Conservation (phyloP, 2,329 filamentous ascomycete genomes). For the Exophiala dermatitidis region DNA sequence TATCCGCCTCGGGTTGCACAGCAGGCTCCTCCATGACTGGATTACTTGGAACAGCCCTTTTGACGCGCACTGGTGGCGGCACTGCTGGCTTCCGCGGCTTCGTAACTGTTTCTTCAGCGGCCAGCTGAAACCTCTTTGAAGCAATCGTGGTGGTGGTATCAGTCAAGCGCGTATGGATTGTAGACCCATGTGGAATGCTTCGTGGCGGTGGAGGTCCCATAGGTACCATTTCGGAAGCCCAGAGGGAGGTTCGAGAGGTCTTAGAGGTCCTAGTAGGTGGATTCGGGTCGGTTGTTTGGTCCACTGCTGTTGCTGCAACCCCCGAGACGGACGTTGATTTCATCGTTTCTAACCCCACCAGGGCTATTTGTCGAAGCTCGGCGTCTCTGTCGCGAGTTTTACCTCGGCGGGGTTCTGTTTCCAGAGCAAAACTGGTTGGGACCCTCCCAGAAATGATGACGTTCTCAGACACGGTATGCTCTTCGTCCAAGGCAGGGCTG, state of each 20-base stretch:
- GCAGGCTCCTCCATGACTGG: neutral
- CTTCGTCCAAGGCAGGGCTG: constrained; percentile 5
- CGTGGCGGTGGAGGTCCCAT: constrained; percentile 8
- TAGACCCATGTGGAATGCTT: neutral
- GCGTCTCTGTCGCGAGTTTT: neutral
- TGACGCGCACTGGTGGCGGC: constrained; percentile 9
- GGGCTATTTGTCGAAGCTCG: too few species aligned
- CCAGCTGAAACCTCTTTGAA: neutral
- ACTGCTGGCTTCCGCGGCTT: neutral
- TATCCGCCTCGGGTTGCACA: neutral
- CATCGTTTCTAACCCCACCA: too few species aligned
- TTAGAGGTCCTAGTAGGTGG: neutral
- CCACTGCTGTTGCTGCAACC: too few species aligned
- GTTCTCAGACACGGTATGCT: constrained; percentile 3
- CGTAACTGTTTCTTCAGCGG: neutral
- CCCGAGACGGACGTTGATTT: too few species aligned
- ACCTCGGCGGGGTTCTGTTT: neutral
- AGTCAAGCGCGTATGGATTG: constrained; percentile 1
- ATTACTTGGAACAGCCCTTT: neutral
- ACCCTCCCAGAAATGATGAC: constrained; percentile 4
- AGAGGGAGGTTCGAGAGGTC: neutral
- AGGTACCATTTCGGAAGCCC: neutral
- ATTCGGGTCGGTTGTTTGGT: too few species aligned
- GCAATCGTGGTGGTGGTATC: neutral
- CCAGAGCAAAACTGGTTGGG: neutral